These are phyloP conservation scores for Salix udensis DNA, from an alignment of 345 rosid genomes.

Conservation along the genomic window DNA sequence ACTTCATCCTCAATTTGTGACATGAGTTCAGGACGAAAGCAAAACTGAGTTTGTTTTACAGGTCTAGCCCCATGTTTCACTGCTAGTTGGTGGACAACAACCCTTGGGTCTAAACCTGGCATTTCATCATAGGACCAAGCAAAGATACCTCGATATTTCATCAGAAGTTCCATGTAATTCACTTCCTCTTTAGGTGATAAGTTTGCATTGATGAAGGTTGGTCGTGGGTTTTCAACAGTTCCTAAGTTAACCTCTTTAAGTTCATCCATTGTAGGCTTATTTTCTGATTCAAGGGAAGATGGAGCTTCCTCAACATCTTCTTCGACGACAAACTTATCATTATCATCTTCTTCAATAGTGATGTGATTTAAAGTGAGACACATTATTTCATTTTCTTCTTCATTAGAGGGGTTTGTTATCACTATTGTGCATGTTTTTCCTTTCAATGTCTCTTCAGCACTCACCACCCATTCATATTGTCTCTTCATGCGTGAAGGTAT, in stretches of 20 bases:
- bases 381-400: neutral
- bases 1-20: too few relatives aligned
- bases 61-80: too few relatives aligned
- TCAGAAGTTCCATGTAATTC: neutral
- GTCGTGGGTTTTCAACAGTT: neutral
- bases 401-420: neutral
- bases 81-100: neutral
- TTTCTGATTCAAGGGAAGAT: neutral
- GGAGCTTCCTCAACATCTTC: neutral
- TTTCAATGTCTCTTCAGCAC: neutral
- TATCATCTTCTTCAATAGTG: neutral
- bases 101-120: neutral
- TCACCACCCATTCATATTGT: too few relatives aligned
- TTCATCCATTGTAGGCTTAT: neutral
- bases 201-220: neutral
- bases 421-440: neutral
- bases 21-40: too few relatives aligned
- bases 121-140: neutral
- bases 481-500: neutral
- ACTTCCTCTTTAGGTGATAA: neutral
- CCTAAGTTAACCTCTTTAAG: constrained; percentile 2
- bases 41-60: too few relatives aligned
- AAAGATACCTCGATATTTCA: neutral
- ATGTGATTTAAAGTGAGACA: neutral
- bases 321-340: too few relatives aligned